Evolutionary conservation across 2,329 filamentous ascomycete genomes (phyloP), one percentile per base, ranked within the genome.

Genomic region (Berkeleyomyces basicola): DNA sequence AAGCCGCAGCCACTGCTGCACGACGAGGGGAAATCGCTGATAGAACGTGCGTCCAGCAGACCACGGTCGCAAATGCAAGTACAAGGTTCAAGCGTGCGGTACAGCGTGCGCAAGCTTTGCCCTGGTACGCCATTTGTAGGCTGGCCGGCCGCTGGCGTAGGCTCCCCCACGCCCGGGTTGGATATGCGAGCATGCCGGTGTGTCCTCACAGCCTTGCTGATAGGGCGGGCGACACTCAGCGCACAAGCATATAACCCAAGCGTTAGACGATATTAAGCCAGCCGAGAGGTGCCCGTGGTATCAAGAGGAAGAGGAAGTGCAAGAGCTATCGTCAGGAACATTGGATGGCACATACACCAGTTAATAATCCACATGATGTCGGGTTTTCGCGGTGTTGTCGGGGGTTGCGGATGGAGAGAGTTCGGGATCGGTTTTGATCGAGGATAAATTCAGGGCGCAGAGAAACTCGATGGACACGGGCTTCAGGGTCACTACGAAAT

Each of bases 301-400:
- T 43, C 9, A 11, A 14, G 4, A 36, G 0, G 6, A 23, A 53
- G 23, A 4, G 42, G 7, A 9, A 43, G 42, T 33, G 36, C 14
- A 7, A 53, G 49, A 53, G 49, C 23, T 33, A 23, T 9, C 23
- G 7, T 53, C 47, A 33, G 31, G 36, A 37, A 37, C 36, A 36
- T 53, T 31, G 23, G 49, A 33, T 36, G 23, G 49, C 68, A 79
- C 84, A 72, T 90, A 95, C 89, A 95, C 90, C 90, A 96, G 82
- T 92, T 90, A 73, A 95, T 77, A 74, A 96, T 87, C 89, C 89
- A 95, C 90, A 96, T 95, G 67, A 71, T 79, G 76, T 68, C 67
- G 65, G 66, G 68, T 59, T 23, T 44, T 65, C 66, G 33, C 23
- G 10, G 33, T 59, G 42, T 63, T 44, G 33, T n/a, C 39, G 9